Percentiles rank a stretch among this genome's conserved stretches.
These are phyloP conservation scores for Sporothrix sp. DNA, from an alignment of 2,329 filamentous ascomycete genomes.

Conservation along the genomic window DNA sequence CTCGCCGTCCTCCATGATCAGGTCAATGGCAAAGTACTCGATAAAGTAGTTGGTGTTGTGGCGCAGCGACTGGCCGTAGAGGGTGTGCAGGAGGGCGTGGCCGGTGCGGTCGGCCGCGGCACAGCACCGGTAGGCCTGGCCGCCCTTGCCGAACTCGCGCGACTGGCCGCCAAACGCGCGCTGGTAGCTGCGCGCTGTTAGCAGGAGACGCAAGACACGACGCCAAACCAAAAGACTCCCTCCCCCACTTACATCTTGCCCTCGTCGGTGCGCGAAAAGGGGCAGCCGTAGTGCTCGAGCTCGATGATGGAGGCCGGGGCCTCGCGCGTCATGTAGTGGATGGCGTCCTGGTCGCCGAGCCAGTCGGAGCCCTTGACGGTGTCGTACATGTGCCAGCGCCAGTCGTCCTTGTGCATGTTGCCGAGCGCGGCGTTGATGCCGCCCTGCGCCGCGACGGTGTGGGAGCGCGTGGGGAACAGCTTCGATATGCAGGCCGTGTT, in stretches of 20 bases:
- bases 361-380: constrained; percentile 97
- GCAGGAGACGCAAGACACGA: too few species aligned
- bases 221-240: too few species aligned
- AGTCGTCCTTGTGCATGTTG: constrained; percentile 98
- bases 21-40: constrained; percentile 93
- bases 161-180: constrained; percentile 97
- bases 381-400: constrained; percentile 99
- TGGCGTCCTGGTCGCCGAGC: constrained; percentile 94
- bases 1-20: constrained; percentile 95
- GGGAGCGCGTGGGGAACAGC: constrained; percentile 76
- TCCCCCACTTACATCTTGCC: constrained; percentile 67
- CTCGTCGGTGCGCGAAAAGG: constrained; percentile 92
- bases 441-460: constrained; percentile 74
- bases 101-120: constrained; percentile 94
- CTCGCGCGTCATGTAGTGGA: constrained; percentile 97
- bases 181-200: constrained; percentile 58
- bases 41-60: constrained; percentile 99
- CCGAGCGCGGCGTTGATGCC: constrained; percentile 82
- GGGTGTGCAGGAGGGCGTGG: constrained; percentile 93
- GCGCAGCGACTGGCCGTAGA: constrained; percentile 92
- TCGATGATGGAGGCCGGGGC: constrained; percentile 86
- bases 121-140: constrained; percentile 95
- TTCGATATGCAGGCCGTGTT: constrained; percentile 83
- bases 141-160: constrained; percentile 89
- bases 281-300: constrained; percentile 94